A percentile compares a stretch with the other conserved stretches of the same genome.
phyloP scores from a whole-genome alignment of 148 eudicot species.

The Amaranthus hypochondriacus region DNA sequence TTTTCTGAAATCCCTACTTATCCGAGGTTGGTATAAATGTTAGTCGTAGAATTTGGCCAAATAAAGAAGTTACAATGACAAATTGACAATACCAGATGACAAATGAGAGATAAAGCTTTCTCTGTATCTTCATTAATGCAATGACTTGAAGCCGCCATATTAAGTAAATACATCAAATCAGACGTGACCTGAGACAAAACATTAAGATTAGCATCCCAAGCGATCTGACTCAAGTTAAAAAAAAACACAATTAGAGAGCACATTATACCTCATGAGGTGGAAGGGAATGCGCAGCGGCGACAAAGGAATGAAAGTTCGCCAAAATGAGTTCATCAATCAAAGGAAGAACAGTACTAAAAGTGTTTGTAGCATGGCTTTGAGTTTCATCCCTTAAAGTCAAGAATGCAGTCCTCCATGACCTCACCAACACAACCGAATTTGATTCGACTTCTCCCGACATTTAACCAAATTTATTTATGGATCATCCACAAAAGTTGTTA shows the following conservation, averaged over 20 bases:
- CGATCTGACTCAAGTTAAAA: neutral
- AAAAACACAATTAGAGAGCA: neutral
- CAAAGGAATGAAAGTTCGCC: slow-evolving; percentile 47
- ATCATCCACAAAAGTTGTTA: neutral
- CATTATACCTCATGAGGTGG: slow-evolving; percentile 59
- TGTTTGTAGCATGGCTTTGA: slow-evolving; percentile 27
- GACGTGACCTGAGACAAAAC: slow-evolving; percentile 47
- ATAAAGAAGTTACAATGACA: neutral
- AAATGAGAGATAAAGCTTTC: slow-evolving; percentile 38
- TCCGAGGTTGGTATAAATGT: neutral
- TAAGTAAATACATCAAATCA: slow-evolving; percentile 57
- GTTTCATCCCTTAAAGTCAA: slow-evolving; percentile 80
- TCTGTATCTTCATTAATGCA: slow-evolving; percentile 30
- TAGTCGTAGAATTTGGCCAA: neutral
- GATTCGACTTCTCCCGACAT: slow-evolving; percentile 27
- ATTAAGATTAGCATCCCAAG: neutral
- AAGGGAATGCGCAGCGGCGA: slow-evolving; percentile 47
- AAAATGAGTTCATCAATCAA: slow-evolving; percentile 52
- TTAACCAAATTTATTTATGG: slow-evolving; percentile 3
- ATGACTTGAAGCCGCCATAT: slow-evolving; percentile 40
- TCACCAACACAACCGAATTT: slow-evolving; percentile 22
- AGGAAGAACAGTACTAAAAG: slow-evolving; percentile 30
- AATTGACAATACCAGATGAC: slow-evolving; percentile 43
- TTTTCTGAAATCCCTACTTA: neutral
- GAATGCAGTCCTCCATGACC: slow-evolving; percentile 87